Base-by-base conservation (phyloP, 2,329 filamentous ascomycete genomes). In the Akanthomyces uredinophilus region DNA sequence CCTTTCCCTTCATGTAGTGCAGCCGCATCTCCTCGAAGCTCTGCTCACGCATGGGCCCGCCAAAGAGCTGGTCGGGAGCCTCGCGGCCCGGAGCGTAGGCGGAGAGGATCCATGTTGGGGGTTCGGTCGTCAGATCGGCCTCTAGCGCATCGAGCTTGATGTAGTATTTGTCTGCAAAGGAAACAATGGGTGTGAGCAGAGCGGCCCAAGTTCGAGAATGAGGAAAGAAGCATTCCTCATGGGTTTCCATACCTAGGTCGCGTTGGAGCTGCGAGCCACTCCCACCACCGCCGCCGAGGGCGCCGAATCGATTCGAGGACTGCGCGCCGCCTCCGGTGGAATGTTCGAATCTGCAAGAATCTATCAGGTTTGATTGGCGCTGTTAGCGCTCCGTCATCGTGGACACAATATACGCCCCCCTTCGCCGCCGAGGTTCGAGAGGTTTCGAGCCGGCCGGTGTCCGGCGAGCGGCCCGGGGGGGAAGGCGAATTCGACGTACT, bases 21-120 rank as follows among this genome's bases (percentile, higher is more conserved):
- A 93, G 72, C 55, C 92, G 84, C 72, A 96, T 83, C 75, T 98
- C 94, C 73, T 98, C 94, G 46, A 90, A 89, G 70, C 92, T 96
- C 73, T 92, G 89, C 73, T 98, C 94, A 20, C 92, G 83, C 6
- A 85, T 81, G 50, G 81, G 82, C 1, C 92, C 92, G 58, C 92
- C 92, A 69, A 96, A 93, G 1, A 97, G 81, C 74, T 96, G 92
- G 20, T 86, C 85, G 0, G 93, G 93, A 1, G 89, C 86, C 68
- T 92, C 85, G 68, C 80, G 83, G 4, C 89, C 89, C 0, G 93
- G 92, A 0, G 87, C 91, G 73, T 96, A 98, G 24, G 89, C 83
- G 1, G 93, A 96, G 27, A 97, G 82, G 5, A 95, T 88, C 90
- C 93, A 98, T 79, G 85, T 77, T 20, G 94, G 94, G 10, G 83